Evolutionary conservation across 441 rosid species (phyloP).

Genomic region (Mallotus repandus): DNA sequence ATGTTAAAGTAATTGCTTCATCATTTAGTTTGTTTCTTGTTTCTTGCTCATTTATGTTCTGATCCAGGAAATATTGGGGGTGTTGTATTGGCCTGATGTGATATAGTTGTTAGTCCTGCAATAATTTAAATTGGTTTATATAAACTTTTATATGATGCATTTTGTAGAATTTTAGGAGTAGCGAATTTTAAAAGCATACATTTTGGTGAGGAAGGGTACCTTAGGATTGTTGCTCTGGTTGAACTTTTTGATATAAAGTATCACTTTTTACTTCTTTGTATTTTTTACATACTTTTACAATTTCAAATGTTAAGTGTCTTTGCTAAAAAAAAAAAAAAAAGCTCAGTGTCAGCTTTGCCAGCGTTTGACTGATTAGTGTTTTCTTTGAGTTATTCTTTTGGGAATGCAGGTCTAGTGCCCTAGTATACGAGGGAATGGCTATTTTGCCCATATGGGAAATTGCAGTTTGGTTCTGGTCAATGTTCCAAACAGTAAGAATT

Average conservation of each 20-base stretch:
- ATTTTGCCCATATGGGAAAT: background rate
- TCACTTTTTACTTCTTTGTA: too few relatives aligned
- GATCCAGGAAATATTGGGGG: background rate
- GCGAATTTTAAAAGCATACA: background rate
- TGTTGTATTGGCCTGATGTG: background rate
- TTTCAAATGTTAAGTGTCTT: too few relatives aligned
- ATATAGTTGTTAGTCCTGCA: background rate
- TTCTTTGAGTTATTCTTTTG: background rate
- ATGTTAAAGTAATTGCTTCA: conserved; percentile 2
- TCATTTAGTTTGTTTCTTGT: conserved; percentile 13
- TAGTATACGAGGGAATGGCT: background rate
- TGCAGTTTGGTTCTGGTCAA: background rate
- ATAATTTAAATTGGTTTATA: background rate
- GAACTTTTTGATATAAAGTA: background rate
- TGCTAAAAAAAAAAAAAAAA: too few relatives aligned
- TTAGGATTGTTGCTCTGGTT: background rate
- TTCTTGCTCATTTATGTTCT: background rate
- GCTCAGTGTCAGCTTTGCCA: too few relatives aligned
- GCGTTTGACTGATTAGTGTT: background rate
- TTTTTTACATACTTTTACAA: too few relatives aligned
- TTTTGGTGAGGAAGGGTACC: background rate
- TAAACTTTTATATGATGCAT: background rate
- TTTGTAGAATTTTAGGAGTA: background rate
- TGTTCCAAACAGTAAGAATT: background rate
- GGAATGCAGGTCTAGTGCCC: too few relatives aligned